Conservation (phyloP, 2,329 filamentous ascomycete genomes). For the Calycina marina region DNA sequence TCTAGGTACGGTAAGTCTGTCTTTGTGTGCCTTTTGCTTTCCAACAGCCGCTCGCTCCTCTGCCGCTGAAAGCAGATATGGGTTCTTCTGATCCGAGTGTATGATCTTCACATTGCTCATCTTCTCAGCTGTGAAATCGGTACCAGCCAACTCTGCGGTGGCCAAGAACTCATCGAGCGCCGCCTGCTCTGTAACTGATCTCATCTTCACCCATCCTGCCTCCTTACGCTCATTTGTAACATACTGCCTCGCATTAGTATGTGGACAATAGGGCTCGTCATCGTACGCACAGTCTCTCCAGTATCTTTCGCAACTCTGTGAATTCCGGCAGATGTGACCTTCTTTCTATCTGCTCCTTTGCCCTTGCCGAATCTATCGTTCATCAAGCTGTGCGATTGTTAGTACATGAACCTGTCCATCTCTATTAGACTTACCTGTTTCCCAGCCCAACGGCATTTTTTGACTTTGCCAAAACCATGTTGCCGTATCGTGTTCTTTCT, state of each 20-base stretch:
- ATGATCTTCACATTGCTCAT: conserved; percentile 99
- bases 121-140: conserved; percentile 97
- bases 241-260: conserved; percentile 39
- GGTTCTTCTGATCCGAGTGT: conserved; percentile 90
- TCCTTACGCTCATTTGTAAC: conserved; percentile 83
- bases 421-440: conserved; percentile 33
- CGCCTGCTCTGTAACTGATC: conserved; percentile 92
- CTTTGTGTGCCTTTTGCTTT: conserved; percentile 73
- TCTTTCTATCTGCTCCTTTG: conserved; percentile 72
- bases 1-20: conserved; percentile 72
- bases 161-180: conserved; percentile 93
- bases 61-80: conserved; percentile 70
- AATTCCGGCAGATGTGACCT: conserved; percentile 38
- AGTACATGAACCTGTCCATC: background rate
- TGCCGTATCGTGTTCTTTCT: too few species aligned
- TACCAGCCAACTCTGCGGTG: conserved; percentile 92
- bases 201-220: conserved; percentile 98
- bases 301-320: conserved; percentile 61
- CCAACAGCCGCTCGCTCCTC: conserved; percentile 67
- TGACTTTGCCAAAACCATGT: conserved; percentile 73
- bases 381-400: conserved; percentile 53
- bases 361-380: conserved; percentile 95
- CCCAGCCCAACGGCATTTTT: conserved; percentile 92
- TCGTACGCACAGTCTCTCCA: conserved; percentile 49
- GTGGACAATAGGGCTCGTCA: background rate